A percentile compares a stretch with the other conserved stretches of the same genome.
These are phyloP conservation scores for Kodamaea nitidulidarum DNA, from an alignment of 805 yeast species.

Conservation along the genomic window DNA sequence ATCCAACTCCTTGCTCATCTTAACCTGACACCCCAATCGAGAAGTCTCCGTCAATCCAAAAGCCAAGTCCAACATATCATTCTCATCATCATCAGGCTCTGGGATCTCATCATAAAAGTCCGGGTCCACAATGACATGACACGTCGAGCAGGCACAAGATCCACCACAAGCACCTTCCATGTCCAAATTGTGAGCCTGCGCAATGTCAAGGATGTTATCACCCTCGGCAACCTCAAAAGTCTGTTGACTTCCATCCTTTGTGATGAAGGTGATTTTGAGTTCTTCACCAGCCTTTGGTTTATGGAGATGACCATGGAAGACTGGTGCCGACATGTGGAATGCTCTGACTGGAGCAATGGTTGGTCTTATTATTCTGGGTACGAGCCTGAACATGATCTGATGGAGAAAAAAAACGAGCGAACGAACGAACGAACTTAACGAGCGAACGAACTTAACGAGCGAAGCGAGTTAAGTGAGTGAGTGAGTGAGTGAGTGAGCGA, in stretches of 20 bases:
- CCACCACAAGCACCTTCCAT: slow-evolving; percentile 99
- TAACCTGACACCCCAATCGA: slow-evolving; percentile 90
- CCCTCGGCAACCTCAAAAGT: slow-evolving; percentile 88
- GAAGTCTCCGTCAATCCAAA: slow-evolving; percentile 97
- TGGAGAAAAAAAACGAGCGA: too few species aligned
- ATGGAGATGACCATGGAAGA: slow-evolving; percentile 78
- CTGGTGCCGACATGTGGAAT: slow-evolving; percentile 15
- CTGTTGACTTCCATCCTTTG: slow-evolving; percentile 84
- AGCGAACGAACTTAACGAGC: too few species aligned
- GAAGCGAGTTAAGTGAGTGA: too few species aligned
- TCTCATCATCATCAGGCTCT: slow-evolving; percentile 96
- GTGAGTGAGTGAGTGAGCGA: too few species aligned
- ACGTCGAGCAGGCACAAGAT: slow-evolving; percentile 97
- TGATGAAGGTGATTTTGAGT: slow-evolving; percentile 71
- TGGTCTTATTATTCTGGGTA: slow-evolving; percentile 1
- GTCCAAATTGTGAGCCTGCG: slow-evolving; percentile 88
- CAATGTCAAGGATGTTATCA: slow-evolving; percentile 86
- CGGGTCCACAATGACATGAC: slow-evolving; percentile 95
- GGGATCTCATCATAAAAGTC: slow-evolving; percentile 86
- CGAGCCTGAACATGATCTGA: slow-evolving; percentile 3
- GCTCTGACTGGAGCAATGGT: neutral
- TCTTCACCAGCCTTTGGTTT: slow-evolving; percentile 95
- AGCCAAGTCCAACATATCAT: slow-evolving; percentile 96
- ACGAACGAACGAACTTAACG: too few species aligned
- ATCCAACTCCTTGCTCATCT: slow-evolving; percentile 84